Conservation (phyloP, 345 rosid species). For the Durio zibethinus region DNA sequence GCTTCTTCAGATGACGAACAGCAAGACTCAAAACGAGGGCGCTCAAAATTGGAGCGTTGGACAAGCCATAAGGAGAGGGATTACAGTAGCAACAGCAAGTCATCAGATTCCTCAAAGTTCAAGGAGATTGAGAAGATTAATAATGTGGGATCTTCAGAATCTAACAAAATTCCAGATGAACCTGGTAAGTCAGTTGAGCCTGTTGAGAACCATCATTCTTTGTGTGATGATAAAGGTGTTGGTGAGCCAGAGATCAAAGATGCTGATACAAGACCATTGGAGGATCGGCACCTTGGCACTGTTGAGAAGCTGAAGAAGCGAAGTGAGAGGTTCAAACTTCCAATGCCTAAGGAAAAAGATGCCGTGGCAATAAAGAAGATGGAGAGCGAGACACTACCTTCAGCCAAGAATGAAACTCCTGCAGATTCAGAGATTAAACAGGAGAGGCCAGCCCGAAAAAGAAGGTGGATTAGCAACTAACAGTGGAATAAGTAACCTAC, state of each 20-base stretch:
- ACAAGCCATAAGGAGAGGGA: constrained; percentile 90
- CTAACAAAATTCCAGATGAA: constrained; percentile 32
- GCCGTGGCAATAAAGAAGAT: constrained; percentile 46
- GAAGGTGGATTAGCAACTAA: constrained; percentile 82
- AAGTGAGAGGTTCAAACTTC: constrained; percentile 96
- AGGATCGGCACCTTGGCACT: constrained; percentile 78
- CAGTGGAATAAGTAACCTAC: not conserved
- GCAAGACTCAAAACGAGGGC: constrained; percentile 73
- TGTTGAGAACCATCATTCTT: constrained; percentile 36
- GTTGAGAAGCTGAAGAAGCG: constrained; percentile 98
- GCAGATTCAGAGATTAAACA: constrained; percentile 66
- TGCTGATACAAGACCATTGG: constrained; percentile 44
- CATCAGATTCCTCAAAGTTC: constrained; percentile 58
- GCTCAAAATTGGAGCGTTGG: constrained; percentile 92
- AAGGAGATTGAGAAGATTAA: constrained; percentile 51
- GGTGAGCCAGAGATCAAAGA: constrained; percentile 55
- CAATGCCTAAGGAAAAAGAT: constrained; percentile 82
- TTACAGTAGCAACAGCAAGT: constrained; percentile 45
- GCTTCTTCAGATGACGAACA: constrained; percentile 78
- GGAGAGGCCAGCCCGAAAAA: constrained; percentile 86
- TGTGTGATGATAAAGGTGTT: constrained; percentile 43
- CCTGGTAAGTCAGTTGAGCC: constrained; percentile 34
- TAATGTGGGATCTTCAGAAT: constrained; percentile 40
- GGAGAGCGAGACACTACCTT: constrained; percentile 56
- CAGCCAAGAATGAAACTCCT: constrained; percentile 49